phyloP scores from a whole-genome alignment of 2,329 filamentous ascomycete species.

The Thelonectria rubi region DNA sequence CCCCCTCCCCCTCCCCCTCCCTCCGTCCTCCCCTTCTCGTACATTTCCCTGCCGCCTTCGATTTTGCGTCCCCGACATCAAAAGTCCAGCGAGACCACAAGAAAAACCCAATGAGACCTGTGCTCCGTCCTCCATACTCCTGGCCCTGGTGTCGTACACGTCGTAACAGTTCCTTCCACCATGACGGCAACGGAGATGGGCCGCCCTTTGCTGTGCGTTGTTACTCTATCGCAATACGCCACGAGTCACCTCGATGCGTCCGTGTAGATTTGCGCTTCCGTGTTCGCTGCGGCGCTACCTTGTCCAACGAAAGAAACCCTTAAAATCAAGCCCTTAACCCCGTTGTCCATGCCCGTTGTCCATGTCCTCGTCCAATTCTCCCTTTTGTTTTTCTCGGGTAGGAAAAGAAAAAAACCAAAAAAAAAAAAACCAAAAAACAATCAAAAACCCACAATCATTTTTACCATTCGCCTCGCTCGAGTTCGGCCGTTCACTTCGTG shows the following conservation, averaged over 20 bases:
- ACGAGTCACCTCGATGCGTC: constrained; percentile 3
- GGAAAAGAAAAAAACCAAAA: neutral
- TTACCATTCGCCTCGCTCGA: constrained; percentile 5
- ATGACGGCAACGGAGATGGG: neutral
- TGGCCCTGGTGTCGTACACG: constrained; percentile 35
- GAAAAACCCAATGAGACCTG: constrained; percentile 21
- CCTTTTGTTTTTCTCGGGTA: constrained; percentile 20
- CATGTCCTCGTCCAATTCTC: constrained; percentile 11
- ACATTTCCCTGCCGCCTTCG: constrained; percentile 27
- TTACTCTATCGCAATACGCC: constrained; percentile 19
- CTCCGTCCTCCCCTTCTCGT: constrained; percentile 20
- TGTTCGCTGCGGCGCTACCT: constrained; percentile 15
- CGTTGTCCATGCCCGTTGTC: constrained; percentile 18
- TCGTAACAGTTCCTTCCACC: constrained; percentile 27
- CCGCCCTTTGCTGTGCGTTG: constrained; percentile 17
- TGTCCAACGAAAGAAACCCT: constrained; percentile 34
- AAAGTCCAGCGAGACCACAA: constrained; percentile 1
- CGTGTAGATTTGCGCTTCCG: constrained; percentile 10
- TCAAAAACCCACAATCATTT: neutral
- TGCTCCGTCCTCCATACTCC: constrained; percentile 21
- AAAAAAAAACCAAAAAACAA: too few relatives aligned
- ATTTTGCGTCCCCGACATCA: constrained; percentile 6
- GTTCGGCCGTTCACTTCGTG: constrained; percentile 4
- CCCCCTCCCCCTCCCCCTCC: constrained; percentile 5
- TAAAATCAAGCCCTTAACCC: constrained; percentile 29